Conservation (phyloP, 139 green algal species). For the Tetraselmis chui region DNA sequence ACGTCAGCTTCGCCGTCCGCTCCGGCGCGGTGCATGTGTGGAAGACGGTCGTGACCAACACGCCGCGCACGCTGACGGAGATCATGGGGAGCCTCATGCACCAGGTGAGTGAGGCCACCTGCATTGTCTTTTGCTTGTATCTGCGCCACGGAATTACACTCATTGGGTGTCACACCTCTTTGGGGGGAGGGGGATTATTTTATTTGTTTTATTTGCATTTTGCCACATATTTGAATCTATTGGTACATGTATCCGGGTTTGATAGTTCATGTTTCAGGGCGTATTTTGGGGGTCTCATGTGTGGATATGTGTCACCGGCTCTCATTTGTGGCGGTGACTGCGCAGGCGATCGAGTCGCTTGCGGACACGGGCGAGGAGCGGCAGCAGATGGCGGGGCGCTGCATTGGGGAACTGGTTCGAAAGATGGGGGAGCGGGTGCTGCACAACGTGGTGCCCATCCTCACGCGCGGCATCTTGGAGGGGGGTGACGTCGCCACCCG, state of each 20-base stretch:
- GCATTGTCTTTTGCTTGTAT: too few species aligned
- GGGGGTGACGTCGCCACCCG: neutral
- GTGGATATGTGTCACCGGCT: too few species aligned
- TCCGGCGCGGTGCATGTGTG: constrained; percentile 85
- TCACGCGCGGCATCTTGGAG: constrained; percentile 58
- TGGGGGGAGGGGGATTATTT: too few species aligned
- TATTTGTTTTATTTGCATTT: too few species aligned
- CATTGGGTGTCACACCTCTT: too few species aligned
- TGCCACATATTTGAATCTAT: too few species aligned
- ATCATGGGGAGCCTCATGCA: constrained; percentile 81
- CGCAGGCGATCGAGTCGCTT: constrained; percentile 65
- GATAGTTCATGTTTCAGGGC: too few species aligned
- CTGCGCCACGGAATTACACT: too few species aligned
- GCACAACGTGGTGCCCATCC: constrained; percentile 81
- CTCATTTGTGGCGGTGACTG: too few species aligned
- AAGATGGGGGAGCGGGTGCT: constrained; percentile 96
- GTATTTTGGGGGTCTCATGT: too few species aligned
- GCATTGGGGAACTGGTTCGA: constrained; percentile 89
- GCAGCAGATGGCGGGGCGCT: constrained; percentile 59
- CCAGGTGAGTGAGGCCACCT: constrained; percentile 9
- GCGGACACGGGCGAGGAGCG: constrained; percentile 53
- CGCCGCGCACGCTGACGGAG: constrained; percentile 81
- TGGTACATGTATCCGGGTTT: too few species aligned
- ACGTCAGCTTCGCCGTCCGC: constrained; percentile 65
- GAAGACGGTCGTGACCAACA: constrained; percentile 96